These are phyloP conservation scores for Nidularia pulvinata DNA, from an alignment of 768 basidiomycete genomes.

Conservation along the genomic window DNA sequence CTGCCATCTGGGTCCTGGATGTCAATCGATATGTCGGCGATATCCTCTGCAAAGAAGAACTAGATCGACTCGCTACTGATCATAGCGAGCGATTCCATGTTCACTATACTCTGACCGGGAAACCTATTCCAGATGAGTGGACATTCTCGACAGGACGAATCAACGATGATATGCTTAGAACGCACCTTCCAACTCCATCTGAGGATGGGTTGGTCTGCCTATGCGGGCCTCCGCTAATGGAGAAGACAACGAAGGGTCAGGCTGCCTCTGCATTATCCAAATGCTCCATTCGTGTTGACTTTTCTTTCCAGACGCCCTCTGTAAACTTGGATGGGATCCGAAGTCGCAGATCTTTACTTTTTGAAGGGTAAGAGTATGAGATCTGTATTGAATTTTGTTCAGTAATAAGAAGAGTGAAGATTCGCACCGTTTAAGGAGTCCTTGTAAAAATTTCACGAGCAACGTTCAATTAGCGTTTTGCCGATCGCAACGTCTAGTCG, in stretches of 20 bases:
- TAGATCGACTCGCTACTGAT: conserved; percentile 31
- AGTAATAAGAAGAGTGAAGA: no score
- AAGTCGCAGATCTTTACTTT: no score
- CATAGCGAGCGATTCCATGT: conserved; percentile 30
- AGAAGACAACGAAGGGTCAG: conserved; percentile 12
- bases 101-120: conserved; percentile 41
- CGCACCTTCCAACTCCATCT: conserved; percentile 36
- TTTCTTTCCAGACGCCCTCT: no score
- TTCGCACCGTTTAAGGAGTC: no score
- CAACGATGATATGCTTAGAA: conserved; percentile 28
- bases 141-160: conserved; percentile 38
- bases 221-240: conserved; percentile 43
- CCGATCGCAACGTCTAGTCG: no score
- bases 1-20: conserved; percentile 45
- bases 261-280: not conserved
- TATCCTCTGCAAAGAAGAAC: conserved; percentile 48
- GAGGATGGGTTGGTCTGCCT: conserved; percentile 38
- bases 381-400: no score
- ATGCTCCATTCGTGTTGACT: no score
- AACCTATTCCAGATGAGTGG: conserved; percentile 32
- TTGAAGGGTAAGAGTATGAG: no score
- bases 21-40: conserved; percentile 46
- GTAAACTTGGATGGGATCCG: not conserved
- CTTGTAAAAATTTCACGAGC: no score
- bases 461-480: no score